These are phyloP conservation scores for Ceriops tagal DNA, from an alignment of 345 rosid genomes.

Conservation along the genomic window DNA sequence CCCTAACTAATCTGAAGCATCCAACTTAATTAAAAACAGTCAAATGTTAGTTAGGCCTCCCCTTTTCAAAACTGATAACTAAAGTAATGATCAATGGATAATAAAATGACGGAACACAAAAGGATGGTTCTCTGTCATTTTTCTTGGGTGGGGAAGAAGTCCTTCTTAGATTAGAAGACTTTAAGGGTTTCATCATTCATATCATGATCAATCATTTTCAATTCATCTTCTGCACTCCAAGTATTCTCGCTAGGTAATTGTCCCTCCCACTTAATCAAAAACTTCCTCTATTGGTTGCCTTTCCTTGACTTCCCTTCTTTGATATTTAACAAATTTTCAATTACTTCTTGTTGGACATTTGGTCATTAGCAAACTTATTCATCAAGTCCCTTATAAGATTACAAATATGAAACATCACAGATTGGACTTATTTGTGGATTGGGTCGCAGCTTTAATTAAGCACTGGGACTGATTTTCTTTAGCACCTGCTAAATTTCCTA, in stretches of 20 bases:
- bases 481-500: slow-evolving; percentile 8
- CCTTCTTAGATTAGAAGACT: background rate
- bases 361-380: background rate
- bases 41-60: background rate
- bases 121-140: background rate
- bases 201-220: background rate
- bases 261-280: too few species aligned
- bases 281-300: too few species aligned
- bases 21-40: background rate
- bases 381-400: slow-evolving; percentile 11
- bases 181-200: background rate
- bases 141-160: background rate
- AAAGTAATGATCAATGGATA: background rate
- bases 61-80: background rate
- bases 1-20: too few species aligned
- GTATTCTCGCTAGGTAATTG: background rate
- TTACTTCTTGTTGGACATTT: background rate
- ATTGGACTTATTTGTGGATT: slow-evolving; percentile 6
- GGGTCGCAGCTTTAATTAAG: background rate
- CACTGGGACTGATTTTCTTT: background rate
- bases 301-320: background rate
- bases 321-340: background rate
- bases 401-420: background rate
- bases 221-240: background rate
- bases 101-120: background rate